A percentile compares a stretch with the other conserved stretches of the same genome.
Evolutionary conservation across 2,329 filamentous ascomycete genomes (phyloP).

Genomic region (Dothidotthia symphoricarpi): DNA sequence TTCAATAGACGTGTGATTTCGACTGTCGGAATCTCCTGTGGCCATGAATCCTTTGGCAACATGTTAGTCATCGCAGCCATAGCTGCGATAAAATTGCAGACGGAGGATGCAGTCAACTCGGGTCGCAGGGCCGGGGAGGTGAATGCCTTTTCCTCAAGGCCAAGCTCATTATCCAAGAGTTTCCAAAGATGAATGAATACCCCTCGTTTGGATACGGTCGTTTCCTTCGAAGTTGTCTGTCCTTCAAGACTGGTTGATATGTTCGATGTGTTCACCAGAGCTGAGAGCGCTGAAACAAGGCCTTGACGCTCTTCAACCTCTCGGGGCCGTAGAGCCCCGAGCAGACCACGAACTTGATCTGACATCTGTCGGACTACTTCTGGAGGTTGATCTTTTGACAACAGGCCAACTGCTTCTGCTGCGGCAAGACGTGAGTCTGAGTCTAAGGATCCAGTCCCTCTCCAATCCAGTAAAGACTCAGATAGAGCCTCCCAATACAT

Average conservation of each 20-base stretch:
- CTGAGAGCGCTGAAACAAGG: conserved; percentile 56
- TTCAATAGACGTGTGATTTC: conserved; percentile 28
- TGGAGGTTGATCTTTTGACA: conserved; percentile 47
- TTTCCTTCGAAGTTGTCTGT: not conserved
- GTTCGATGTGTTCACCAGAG: conserved; percentile 9
- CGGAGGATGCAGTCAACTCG: conserved; percentile 64
- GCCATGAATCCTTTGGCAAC: conserved; percentile 4
- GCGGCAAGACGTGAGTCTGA: conserved; percentile 69
- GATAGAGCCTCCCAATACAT: conserved; percentile 68
- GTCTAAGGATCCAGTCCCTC: conserved; percentile 81
- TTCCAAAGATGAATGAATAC: conserved; percentile 32
- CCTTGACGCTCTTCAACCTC: conserved; percentile 72
- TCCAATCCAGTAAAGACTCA: conserved; percentile 74
- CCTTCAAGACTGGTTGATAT: not conserved
- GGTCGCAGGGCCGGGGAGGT: conserved; percentile 53
- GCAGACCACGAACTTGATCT: conserved; percentile 44
- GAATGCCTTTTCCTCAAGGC: conserved; percentile 42
- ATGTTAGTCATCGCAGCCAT: conserved; percentile 20
- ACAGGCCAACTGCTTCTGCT: conserved; percentile 64
- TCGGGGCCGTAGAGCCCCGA: conserved; percentile 52
- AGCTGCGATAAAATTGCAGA: conserved; percentile 54
- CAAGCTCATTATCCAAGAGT: conserved; percentile 31
- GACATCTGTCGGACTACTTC: conserved; percentile 41
- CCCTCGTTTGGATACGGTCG: not conserved
- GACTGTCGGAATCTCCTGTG: conserved; percentile 10